phyloP scores from a whole-genome alignment of 2,329 filamentous ascomycete genomes.

The Cladophialophora bantiana region DNA sequence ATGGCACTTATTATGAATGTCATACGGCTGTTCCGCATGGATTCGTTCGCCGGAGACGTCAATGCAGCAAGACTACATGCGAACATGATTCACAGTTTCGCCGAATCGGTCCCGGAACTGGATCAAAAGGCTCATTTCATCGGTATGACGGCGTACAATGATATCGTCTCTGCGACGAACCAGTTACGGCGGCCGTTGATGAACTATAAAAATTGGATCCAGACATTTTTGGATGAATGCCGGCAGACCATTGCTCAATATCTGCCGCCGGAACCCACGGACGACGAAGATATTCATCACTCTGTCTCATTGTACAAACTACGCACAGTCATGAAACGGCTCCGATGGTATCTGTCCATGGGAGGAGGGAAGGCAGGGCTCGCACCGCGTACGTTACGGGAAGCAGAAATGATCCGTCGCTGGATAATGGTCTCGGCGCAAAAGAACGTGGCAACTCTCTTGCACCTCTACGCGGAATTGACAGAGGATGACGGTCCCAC shows the following conservation, averaged over 20 bases:
- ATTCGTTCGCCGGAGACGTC: conserved; percentile 4
- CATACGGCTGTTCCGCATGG: conserved; percentile 3
- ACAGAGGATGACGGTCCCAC: neutral
- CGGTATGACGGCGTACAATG: neutral
- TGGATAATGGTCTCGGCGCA: neutral
- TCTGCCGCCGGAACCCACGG: neutral
- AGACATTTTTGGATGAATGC: neutral
- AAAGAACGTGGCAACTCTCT: neutral
- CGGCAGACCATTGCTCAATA: neutral
- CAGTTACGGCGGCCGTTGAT: neutral
- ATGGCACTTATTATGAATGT: neutral
- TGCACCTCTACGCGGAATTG: neutral
- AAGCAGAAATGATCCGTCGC: neutral
- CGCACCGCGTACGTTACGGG: neutral
- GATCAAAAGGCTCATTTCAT: neutral
- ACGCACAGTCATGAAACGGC: neutral
- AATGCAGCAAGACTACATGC: neutral
- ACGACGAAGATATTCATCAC: neutral
- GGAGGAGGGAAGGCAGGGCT: neutral
- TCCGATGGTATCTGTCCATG: neutral
- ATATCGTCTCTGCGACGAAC: conserved; percentile 2
- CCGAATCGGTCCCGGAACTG: neutral
- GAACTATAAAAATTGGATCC: neutral
- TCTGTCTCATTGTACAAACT: neutral
- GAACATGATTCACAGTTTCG: conserved; percentile 1